Conservation (phyloP, 2,329 filamentous ascomycete species). For the Ophiostoma pallidulum region DNA sequence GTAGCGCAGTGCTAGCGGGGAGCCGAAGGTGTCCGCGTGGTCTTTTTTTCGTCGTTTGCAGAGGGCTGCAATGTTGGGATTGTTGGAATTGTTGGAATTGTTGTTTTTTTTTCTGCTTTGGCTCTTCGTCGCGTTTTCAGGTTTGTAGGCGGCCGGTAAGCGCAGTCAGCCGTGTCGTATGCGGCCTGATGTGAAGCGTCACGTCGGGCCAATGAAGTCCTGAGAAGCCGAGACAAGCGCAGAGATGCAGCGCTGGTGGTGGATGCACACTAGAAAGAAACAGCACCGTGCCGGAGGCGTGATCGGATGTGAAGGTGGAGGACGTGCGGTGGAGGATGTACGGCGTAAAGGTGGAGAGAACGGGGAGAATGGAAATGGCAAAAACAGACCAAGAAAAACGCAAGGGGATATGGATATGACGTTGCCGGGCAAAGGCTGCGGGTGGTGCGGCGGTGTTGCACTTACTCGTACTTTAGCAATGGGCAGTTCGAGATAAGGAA, state of each 20-base stretch:
- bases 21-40: constrained; percentile 5
- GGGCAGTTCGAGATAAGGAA: constrained; percentile 3
- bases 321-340: too few species aligned
- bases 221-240: not conserved
- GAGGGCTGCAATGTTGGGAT: not conserved
- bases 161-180: not conserved
- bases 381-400: not conserved
- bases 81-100: not conserved
- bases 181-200: not conserved
- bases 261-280: not conserved
- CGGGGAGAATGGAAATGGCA: not conserved
- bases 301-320: not conserved
- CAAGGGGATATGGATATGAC: constrained; percentile 1
- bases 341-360: not conserved
- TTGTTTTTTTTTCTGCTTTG: not conserved
- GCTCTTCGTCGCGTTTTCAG: constrained; percentile 1
- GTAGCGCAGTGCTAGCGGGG: constrained; percentile 9
- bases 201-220: not conserved
- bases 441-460: not conserved
- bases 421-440: not conserved
- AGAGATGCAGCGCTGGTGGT: not conserved
- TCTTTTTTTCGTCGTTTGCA: not conserved
- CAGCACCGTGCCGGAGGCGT: not conserved
- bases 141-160: not conserved
- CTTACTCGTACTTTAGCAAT: too few species aligned